Evolutionary conservation across 805 yeast species (phyloP).

Genomic region (Suhomyces kilbournensis): DNA sequence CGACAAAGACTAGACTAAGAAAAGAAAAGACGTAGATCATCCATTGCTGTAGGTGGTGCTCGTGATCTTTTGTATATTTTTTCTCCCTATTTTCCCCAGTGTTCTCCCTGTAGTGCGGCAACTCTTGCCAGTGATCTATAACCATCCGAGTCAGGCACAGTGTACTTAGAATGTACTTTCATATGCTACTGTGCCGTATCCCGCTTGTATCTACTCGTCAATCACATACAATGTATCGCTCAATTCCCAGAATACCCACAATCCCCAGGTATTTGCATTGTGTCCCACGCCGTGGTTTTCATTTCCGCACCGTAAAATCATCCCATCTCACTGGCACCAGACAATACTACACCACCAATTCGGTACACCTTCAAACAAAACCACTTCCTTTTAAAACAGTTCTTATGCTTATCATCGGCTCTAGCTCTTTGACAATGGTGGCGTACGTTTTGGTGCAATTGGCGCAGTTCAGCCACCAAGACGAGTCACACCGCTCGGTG

Average conservation of each 20-base stretch:
- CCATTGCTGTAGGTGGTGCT: not conserved
- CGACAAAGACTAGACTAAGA: not conserved
- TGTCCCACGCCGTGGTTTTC: not conserved
- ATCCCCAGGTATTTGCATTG: not conserved
- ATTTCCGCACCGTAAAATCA: too few relatives aligned
- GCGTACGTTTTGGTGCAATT: slow-evolving; percentile 20
- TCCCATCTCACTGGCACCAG: not conserved
- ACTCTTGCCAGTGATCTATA: too few relatives aligned
- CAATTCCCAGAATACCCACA: not conserved
- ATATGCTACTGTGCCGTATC: not conserved
- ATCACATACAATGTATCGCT: not conserved
- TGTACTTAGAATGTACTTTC: too few relatives aligned
- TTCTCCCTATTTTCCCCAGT: not conserved
- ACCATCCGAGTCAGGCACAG: too few relatives aligned
- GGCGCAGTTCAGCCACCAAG: slow-evolving; percentile 9
- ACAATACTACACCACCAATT: not conserved
- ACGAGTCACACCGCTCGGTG: slow-evolving; percentile 9
- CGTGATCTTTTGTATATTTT: not conserved
- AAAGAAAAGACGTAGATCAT: not conserved
- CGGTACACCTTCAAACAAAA: not conserved
- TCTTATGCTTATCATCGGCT: slow-evolving; percentile 15
- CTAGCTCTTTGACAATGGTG: slow-evolving; percentile 24
- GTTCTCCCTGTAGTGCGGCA: too few relatives aligned
- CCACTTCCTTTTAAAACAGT: slow-evolving; percentile 19
- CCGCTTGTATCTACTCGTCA: not conserved